Conservation (phyloP, 2,329 filamentous ascomycete genomes). For the Aspergillus sojae region DNA sequence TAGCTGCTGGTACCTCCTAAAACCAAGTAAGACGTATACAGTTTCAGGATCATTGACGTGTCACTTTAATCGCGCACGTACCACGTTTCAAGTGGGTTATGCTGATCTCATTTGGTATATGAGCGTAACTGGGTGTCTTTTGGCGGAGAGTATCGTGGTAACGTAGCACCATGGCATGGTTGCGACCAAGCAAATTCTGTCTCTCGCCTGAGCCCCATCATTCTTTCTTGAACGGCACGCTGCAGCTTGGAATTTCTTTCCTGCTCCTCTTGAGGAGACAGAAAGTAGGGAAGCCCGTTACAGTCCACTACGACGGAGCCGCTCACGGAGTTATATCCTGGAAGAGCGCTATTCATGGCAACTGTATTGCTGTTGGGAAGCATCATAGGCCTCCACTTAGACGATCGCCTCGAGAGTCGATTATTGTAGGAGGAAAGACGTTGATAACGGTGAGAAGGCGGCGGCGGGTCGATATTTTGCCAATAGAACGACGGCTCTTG, state of each 20-base stretch:
- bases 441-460: neutral
- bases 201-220: constrained; percentile 26
- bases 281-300: constrained; percentile 26
- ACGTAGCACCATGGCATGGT: constrained; percentile 3
- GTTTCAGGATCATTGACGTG: neutral
- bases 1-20: neutral
- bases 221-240: constrained; percentile 27
- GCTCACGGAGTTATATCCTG: constrained; percentile 30
- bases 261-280: constrained; percentile 28
- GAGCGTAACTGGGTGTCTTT: constrained; percentile 1
- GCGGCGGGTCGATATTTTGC: constrained; percentile 12
- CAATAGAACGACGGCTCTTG: constrained; percentile 12
- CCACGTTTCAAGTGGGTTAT: neutral
- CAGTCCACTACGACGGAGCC: constrained; percentile 29
- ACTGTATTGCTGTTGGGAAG: neutral
- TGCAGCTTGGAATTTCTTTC: constrained; percentile 22
- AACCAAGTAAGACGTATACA: neutral
- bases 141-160: constrained; percentile 20
- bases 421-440: neutral
- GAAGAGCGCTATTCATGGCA: constrained; percentile 12
- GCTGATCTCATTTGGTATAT: neutral
- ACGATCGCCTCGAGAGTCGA: neutral
- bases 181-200: constrained; percentile 28
- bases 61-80: neutral
- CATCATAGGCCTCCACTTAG: constrained; percentile 4